These are phyloP conservation scores for Coemansia sp. DNA, from an alignment of 192 early-diverging fungal species.

Conservation along the genomic window DNA sequence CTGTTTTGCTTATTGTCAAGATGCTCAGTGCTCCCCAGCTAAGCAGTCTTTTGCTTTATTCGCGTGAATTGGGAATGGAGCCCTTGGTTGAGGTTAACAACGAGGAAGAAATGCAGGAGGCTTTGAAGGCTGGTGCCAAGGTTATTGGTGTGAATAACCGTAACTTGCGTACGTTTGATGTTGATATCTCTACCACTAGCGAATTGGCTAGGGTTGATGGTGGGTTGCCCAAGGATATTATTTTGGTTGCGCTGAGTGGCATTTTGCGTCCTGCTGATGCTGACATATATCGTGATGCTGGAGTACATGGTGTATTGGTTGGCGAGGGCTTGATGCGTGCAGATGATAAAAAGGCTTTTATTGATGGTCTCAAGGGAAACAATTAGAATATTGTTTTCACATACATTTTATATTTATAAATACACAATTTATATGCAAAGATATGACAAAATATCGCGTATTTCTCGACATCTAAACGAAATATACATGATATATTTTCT, in stretches of 20 bases:
- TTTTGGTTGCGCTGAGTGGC: slow-evolving; percentile 88
- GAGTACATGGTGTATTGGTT: slow-evolving; percentile 80
- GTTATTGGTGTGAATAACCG: slow-evolving; percentile 99
- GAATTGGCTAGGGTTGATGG: slow-evolving; percentile 58
- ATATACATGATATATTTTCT: no score
- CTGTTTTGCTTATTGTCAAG: slow-evolving; percentile 93
- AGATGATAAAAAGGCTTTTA: slow-evolving; percentile 69
- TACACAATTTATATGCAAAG: no score
- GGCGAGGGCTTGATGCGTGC: slow-evolving; percentile 95
- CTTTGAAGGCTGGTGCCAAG: slow-evolving; percentile 73
- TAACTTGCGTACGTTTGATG: slow-evolving; percentile 93
- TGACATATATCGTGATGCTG: slow-evolving; percentile 68
- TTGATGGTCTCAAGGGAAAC: slow-evolving; percentile 57
- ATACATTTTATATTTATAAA: no score
- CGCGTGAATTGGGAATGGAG: slow-evolving; percentile 86
- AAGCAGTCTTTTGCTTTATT: slow-evolving; percentile 64
- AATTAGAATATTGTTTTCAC: background rate
- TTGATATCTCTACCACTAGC: slow-evolving; percentile 85
- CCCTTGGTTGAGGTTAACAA: slow-evolving; percentile 99
- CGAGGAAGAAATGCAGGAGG: slow-evolving; percentile 81
- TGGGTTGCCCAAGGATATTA: slow-evolving; percentile 64
- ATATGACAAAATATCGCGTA: no score
- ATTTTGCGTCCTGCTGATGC: slow-evolving; percentile 83
- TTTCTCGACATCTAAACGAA: no score
- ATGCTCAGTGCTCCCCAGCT: slow-evolving; percentile 76